Conservation (phyloP, 306 rosid genomes). For the Begonia peltatifolia region DNA sequence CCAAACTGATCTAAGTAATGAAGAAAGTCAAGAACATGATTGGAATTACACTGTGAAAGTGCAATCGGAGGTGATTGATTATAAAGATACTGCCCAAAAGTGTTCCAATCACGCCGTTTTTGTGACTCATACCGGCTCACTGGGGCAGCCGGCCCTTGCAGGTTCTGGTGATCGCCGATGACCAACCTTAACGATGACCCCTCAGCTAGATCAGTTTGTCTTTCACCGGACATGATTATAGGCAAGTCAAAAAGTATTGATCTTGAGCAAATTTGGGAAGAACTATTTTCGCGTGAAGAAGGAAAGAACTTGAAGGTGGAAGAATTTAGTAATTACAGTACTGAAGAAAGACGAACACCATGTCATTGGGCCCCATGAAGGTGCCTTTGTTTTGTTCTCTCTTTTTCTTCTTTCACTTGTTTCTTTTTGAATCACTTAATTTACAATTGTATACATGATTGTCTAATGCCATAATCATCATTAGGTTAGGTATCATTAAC, state of each 20-base stretch:
- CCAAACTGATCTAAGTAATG: conserved; percentile 87
- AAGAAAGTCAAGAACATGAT: conserved; percentile 75
- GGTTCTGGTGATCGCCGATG: conserved; percentile 17
- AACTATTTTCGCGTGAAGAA: conserved; percentile 7
- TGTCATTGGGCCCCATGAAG: conserved; percentile 59
- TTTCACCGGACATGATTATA: conserved; percentile 31
- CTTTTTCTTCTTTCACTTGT: conserved; percentile 5
- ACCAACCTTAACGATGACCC: conserved; percentile 18
- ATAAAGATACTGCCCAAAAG: conserved; percentile 67
- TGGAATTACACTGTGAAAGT: conserved; percentile 56
- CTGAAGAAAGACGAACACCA: conserved; percentile 58
- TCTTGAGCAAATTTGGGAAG: conserved; percentile 11
- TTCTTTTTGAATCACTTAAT: not conserved
- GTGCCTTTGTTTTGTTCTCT: conserved; percentile 40
- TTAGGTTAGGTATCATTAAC: too few species aligned
- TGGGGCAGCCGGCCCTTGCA: conserved; percentile 13
- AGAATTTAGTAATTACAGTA: conserved; percentile 37
- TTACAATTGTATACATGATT: too few species aligned
- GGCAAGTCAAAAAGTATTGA: conserved; percentile 3
- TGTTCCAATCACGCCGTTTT: conserved; percentile 84
- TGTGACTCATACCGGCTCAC: conserved; percentile 80
- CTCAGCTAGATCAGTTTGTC: conserved; percentile 27
- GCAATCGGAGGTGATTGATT: conserved; percentile 61
- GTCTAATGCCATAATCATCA: too few species aligned
- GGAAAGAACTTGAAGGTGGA: conserved; percentile 2